phyloP scores from a whole-genome alignment of 768 basidiomycete species.

The Pleurotus tuoliensis region DNA sequence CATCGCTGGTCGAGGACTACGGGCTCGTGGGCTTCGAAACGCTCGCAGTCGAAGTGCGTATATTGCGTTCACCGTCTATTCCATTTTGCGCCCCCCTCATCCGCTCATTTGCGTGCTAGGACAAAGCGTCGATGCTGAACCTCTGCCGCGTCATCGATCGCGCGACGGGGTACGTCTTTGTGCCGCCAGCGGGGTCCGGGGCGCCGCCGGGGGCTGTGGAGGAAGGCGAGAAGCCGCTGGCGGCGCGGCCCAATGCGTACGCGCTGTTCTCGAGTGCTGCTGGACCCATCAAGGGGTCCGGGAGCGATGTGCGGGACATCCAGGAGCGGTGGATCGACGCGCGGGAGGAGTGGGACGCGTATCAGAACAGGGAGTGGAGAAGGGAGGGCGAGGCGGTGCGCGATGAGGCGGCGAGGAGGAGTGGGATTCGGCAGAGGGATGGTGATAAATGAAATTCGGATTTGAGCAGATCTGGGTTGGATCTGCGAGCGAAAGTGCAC shows the following conservation, averaged over 20 bases:
- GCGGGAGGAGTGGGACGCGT: slow-evolving; percentile 77
- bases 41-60: slow-evolving; percentile 84
- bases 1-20: slow-evolving; percentile 92
- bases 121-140: slow-evolving; percentile 93
- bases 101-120: slow-evolving; percentile 38
- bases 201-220: slow-evolving; percentile 14
- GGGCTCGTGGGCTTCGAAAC: slow-evolving; percentile 95
- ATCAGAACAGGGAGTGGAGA: slow-evolving; percentile 74
- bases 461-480: too few species aligned
- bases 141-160: slow-evolving; percentile 83
- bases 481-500: too few species aligned
- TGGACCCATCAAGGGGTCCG: slow-evolving; percentile 45
- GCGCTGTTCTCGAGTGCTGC: slow-evolving; percentile 65
- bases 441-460: too few species aligned
- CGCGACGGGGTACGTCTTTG: slow-evolving; percentile 88
- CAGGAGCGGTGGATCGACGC: slow-evolving; percentile 96
- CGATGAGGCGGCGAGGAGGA: slow-evolving; percentile 19
- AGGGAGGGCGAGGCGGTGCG: slow-evolving; percentile 61
- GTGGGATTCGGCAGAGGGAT: not conserved
- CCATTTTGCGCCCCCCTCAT: not conserved
- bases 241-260: slow-evolving; percentile 57
- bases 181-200: slow-evolving; percentile 45
- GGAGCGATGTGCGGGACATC: slow-evolving; percentile 64
- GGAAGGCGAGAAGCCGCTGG: slow-evolving; percentile 12
- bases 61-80: not conserved